phyloP scores from a whole-genome alignment of 2,329 filamentous ascomycete species.

The Stemphylium beticola region DNA sequence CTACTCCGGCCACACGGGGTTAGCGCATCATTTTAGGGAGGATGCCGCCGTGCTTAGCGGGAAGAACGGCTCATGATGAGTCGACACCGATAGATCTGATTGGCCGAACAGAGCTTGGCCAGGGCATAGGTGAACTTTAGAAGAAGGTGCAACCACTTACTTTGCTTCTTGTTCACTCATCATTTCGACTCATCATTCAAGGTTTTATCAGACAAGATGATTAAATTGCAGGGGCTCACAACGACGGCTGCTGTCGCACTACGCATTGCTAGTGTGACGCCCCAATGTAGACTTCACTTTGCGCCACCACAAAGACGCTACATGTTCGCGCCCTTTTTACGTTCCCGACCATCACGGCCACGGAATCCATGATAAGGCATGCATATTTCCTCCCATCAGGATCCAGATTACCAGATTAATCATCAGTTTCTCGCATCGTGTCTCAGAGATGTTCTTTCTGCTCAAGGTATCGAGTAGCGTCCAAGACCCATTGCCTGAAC shows the following conservation, averaged over 20 bases:
- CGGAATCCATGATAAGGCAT: too few species aligned
- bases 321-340: too few species aligned
- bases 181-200: too few species aligned
- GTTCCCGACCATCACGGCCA: too few species aligned
- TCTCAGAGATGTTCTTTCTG: neutral
- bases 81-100: constrained; percentile 16
- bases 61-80: constrained; percentile 20
- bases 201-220: too few species aligned
- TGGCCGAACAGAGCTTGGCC: constrained; percentile 1
- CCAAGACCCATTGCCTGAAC: neutral
- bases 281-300: too few species aligned
- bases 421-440: neutral
- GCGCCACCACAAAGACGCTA: too few species aligned
- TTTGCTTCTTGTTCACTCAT: neutral
- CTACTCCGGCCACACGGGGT: neutral
- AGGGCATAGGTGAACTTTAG: neutral
- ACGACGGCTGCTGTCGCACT: too few species aligned
- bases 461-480: neutral
- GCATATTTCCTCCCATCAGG: too few species aligned
- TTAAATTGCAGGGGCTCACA: too few species aligned
- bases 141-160: neutral
- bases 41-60: neutral
- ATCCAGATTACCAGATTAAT: too few species aligned
- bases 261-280: too few species aligned
- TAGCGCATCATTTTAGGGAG: neutral